phyloP scores from a whole-genome alignment of 2,329 filamentous ascomycete genomes.

The Colletotrichum spaethianum region DNA sequence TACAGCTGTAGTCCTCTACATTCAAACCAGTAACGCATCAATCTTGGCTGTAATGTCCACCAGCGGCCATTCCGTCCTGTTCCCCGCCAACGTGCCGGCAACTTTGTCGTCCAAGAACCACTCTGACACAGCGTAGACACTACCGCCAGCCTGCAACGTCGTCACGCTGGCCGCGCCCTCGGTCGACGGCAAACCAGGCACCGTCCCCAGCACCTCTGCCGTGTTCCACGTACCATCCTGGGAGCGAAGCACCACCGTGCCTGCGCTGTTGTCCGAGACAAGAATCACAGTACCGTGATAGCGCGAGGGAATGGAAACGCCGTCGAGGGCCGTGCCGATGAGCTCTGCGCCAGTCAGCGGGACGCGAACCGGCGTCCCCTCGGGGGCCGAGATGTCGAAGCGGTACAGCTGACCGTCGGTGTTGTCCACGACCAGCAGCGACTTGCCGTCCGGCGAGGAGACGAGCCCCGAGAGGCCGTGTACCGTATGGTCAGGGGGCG shows the following conservation, averaged over 20 bases:
- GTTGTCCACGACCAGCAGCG: slow-evolving; percentile 51
- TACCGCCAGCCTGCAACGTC: slow-evolving; percentile 36
- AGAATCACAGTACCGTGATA: slow-evolving; percentile 53
- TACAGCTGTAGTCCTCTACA: neutral
- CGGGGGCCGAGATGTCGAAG: slow-evolving; percentile 49
- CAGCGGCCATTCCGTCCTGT: slow-evolving; percentile 31
- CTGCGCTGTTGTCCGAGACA: slow-evolving; percentile 48
- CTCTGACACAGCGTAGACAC: slow-evolving; percentile 32
- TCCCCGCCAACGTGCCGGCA: slow-evolving; percentile 33
- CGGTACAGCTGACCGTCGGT: slow-evolving; percentile 51
- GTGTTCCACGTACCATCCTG: slow-evolving; percentile 51
- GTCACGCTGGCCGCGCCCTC: slow-evolving; percentile 21
- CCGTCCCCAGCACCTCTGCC: slow-evolving; percentile 52
- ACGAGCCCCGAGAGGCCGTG: slow-evolving; percentile 37
- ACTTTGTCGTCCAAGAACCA: slow-evolving; percentile 30
- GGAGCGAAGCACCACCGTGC: slow-evolving; percentile 56
- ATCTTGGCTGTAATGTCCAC: slow-evolving; percentile 33
- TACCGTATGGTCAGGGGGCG: slow-evolving; percentile 46
- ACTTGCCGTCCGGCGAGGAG: slow-evolving; percentile 31
- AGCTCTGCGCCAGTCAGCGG: slow-evolving; percentile 17
- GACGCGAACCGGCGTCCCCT: slow-evolving; percentile 2
- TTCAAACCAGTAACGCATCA: slow-evolving; percentile 8
- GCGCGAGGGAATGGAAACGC: slow-evolving; percentile 51
- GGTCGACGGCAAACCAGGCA: slow-evolving; percentile 44
- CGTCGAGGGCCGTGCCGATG: slow-evolving; percentile 44